Percentiles rank a stretch among this genome's conserved stretches.
phyloP scores from a whole-genome alignment of 2,329 filamentous ascomycete species.

The Pseudogymnoascus pannorum region DNA sequence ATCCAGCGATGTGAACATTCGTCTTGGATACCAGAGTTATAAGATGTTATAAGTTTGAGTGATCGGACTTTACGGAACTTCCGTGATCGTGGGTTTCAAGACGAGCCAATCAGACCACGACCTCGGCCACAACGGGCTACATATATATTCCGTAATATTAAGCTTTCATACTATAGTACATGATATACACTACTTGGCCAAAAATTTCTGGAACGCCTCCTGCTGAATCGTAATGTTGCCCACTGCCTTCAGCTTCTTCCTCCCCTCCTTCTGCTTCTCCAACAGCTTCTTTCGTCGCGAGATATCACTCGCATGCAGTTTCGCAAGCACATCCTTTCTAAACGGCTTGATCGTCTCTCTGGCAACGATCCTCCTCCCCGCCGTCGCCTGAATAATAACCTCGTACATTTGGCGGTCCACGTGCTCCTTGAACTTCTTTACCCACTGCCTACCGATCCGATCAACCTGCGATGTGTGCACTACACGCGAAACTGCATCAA shows the following conservation, averaged over 20 bases:
- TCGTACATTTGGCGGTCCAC: conserved; percentile 97
- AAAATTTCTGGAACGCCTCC: conserved; percentile 87
- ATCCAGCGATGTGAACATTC: no score
- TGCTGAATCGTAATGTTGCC: conserved; percentile 96
- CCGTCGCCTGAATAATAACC: conserved; percentile 86
- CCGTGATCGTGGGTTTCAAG: not conserved
- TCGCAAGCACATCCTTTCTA: conserved; percentile 87
- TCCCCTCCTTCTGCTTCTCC: conserved; percentile 93
- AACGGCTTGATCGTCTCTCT: conserved; percentile 95
- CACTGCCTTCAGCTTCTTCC: conserved; percentile 76
- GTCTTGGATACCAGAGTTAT: not conserved
- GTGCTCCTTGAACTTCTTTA: conserved; percentile 92
- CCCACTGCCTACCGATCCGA: conserved; percentile 77
- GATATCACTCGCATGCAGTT: conserved; percentile 87
- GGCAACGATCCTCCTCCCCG: conserved; percentile 75
- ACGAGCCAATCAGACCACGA: not conserved
- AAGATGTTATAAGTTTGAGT: not conserved
- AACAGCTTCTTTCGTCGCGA: conserved; percentile 75
- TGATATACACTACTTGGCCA: conserved; percentile 57
- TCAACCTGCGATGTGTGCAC: conserved; percentile 78
- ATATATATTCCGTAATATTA: not conserved
- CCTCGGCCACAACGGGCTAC: not conserved
- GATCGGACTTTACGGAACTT: not conserved
- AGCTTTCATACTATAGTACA: not conserved
- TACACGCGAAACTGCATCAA: conserved; percentile 89